Conservation (phyloP, 495 filamentous ascomycete genomes). For the Pyrenopolyporus hunteri region DNA sequence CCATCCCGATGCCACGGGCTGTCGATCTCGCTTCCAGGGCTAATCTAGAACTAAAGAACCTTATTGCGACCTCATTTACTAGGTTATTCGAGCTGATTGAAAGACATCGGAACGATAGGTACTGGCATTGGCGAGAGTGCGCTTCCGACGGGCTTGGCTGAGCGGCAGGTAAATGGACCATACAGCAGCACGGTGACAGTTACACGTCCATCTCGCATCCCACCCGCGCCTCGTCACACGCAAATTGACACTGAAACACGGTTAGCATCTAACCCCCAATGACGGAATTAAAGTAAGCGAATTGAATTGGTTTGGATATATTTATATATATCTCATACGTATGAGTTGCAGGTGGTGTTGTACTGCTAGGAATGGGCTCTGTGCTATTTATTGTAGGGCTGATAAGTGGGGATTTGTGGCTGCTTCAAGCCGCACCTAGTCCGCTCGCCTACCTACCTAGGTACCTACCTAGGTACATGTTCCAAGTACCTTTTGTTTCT, state of each 20-base stretch:
- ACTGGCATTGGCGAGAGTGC: conserved; percentile 1
- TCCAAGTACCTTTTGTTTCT: too few species aligned
- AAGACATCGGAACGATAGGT: neutral
- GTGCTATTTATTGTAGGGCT: too few species aligned
- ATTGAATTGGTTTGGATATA: conserved; percentile 1
- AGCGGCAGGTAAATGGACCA: neutral
- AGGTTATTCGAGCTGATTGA: neutral
- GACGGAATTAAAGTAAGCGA: neutral
- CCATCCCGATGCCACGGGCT: conserved; percentile 25
- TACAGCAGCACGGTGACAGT: neutral
- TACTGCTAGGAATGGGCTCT: too few species aligned
- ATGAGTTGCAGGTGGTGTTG: too few species aligned
- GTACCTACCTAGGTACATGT: too few species aligned
- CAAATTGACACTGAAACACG: neutral
- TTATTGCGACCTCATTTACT: conserved; percentile 24
- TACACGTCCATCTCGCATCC: neutral
- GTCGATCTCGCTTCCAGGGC: conserved; percentile 12
- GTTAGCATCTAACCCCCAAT: neutral
- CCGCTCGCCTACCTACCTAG: too few species aligned
- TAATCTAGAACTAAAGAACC: conserved; percentile 13
- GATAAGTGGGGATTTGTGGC: conserved; percentile 11
- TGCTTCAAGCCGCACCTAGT: neutral
- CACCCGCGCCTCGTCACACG: neutral
- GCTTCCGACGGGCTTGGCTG: neutral
- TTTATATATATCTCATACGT: neutral